Conservation (phyloP, 2,329 filamentous ascomycete genomes). For the Podosphaera aphanis region DNA sequence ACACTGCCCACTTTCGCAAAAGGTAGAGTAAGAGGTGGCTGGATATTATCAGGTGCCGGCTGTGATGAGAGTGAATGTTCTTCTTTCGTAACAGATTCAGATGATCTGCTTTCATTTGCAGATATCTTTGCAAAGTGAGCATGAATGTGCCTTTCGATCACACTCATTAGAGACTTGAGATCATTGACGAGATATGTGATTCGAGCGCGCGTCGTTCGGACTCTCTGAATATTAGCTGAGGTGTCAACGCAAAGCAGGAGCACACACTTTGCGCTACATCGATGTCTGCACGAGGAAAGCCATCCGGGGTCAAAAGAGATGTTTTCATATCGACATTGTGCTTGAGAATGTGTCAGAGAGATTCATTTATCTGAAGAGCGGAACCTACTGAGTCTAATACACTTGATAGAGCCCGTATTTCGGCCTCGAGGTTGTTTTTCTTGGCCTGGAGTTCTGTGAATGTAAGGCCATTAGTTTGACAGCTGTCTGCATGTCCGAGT, state of each 20-base stretch:
- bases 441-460: conserved; percentile 61
- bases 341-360: conserved; percentile 21
- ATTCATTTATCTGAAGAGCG: not conserved
- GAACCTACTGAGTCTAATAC: conserved; percentile 64
- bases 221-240: conserved; percentile 21
- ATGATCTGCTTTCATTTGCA: conserved; percentile 14
- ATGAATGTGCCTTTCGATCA: conserved; percentile 70
- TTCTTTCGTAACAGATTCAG: conserved; percentile 2
- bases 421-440: conserved; percentile 66
- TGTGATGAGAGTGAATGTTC: conserved; percentile 8
- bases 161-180: conserved; percentile 68
- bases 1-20: conserved; percentile 87
- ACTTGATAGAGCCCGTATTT: conserved; percentile 61
- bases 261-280: conserved; percentile 75
- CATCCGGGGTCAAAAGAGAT: conserved; percentile 63
- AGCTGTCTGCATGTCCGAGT: conserved; percentile 31
- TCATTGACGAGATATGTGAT: conserved; percentile 84
- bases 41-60: conserved; percentile 17
- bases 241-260: not conserved
- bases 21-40: conserved; percentile 26
- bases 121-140: conserved; percentile 58
- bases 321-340: conserved; percentile 89
- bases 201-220: conserved; percentile 74
- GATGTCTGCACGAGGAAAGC: conserved; percentile 78
- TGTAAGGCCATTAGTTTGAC: conserved; percentile 36